Conservation (phyloP, 805 yeast species). For the Ogataea sp. region DNA sequence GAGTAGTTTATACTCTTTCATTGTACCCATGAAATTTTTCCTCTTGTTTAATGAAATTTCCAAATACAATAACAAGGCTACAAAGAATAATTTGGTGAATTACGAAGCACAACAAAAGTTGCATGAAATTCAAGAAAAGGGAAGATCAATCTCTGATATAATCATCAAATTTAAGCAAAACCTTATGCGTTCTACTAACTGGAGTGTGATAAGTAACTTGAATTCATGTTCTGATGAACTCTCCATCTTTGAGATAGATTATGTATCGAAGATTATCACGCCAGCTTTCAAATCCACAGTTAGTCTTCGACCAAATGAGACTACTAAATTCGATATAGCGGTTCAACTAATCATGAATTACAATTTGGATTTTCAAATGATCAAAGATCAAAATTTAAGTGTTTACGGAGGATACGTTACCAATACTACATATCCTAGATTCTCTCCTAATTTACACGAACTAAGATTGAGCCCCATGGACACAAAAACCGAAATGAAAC, state of each 20-base stretch:
- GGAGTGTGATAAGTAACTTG: not conserved
- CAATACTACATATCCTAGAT: conserved; percentile 2
- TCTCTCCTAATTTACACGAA: conserved; percentile 9
- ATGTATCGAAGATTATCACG: conserved; percentile 9
- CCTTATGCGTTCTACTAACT: conserved; percentile 9
- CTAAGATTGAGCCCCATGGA: conserved; percentile 1
- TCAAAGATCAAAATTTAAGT: not conserved
- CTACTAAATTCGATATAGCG: conserved; percentile 6
- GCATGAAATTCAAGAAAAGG: conserved; percentile 31
- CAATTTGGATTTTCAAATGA: conserved; percentile 9
- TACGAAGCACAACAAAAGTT: conserved; percentile 19
- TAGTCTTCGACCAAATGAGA: not conserved
- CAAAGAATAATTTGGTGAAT: conserved; percentile 3
- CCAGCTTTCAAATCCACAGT: not conserved
- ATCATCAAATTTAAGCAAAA: conserved; percentile 23
- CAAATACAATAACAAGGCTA: conserved; percentile 14
- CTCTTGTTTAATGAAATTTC: conserved; percentile 54
- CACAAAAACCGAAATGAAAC: not conserved
- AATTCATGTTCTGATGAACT: conserved; percentile 12
- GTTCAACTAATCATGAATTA: conserved; percentile 7
- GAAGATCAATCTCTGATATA: conserved; percentile 25
- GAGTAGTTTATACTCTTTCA: conserved; percentile 14
- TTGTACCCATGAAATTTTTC: conserved; percentile 56
- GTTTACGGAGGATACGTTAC: not conserved
- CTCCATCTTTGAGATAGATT: conserved; percentile 13